phyloP scores from a whole-genome alignment of 176 grass and related monocot genomes.

The Oropetium thomaeum region DNA sequence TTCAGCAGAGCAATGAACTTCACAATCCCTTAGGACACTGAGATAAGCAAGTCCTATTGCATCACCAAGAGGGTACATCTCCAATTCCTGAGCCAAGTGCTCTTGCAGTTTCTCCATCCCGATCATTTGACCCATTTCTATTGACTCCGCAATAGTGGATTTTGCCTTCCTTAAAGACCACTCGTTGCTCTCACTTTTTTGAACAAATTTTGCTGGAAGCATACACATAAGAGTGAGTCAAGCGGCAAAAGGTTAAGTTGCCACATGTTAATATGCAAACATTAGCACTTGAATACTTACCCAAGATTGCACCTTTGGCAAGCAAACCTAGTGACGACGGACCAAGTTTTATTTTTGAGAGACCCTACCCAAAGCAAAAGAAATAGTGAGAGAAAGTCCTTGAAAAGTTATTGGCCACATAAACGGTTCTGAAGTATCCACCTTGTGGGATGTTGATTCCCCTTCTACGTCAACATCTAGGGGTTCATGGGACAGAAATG shows the following conservation, averaged over 20 bases:
- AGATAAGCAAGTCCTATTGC: slow-evolving; percentile 73
- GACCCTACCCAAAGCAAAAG: slow-evolving; percentile 46
- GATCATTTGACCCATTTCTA: slow-evolving; percentile 74
- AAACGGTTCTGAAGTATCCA: slow-evolving; percentile 29
- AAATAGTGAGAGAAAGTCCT: slow-evolving; percentile 13
- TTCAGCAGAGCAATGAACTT: slow-evolving; percentile 76
- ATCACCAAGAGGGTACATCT: slow-evolving; percentile 72
- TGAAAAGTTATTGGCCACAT: not conserved
- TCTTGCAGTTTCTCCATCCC: slow-evolving; percentile 70
- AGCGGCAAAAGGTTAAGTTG: slow-evolving; percentile 6
- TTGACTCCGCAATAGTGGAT: slow-evolving; percentile 59
- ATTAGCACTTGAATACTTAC: slow-evolving; percentile 36
- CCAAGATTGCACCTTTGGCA: slow-evolving; percentile 75
- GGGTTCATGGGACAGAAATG: slow-evolving; percentile 65
- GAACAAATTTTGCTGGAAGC: slow-evolving; percentile 81
- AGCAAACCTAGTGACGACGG: slow-evolving; percentile 76
- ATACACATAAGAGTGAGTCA: slow-evolving; percentile 32
- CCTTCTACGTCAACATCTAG: slow-evolving; percentile 58
- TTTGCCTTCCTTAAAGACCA: slow-evolving; percentile 71
- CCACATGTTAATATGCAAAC: slow-evolving; percentile 5
- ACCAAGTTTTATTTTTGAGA: slow-evolving; percentile 75
- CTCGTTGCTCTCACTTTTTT: slow-evolving; percentile 59
- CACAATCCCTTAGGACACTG: slow-evolving; percentile 75
- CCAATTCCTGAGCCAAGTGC: slow-evolving; percentile 47
- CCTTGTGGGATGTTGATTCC: slow-evolving; percentile 60